Base-by-base conservation (phyloP, 1,284 basidiomycete genomes). In the Naganishia liquefaciens region DNA sequence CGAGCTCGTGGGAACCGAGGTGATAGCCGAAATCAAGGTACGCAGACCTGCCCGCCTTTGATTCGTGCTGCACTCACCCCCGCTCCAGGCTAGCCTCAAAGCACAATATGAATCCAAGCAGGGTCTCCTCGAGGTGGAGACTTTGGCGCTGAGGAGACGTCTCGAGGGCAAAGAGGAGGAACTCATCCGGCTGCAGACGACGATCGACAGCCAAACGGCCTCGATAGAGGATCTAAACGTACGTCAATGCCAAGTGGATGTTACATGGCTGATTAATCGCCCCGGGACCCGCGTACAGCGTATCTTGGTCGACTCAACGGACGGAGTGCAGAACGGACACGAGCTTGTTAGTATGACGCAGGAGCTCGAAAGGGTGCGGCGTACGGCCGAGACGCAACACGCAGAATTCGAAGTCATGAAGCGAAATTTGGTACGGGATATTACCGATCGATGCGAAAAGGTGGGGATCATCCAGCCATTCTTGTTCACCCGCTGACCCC, bases 391-490 rank as follows among this genome's bases (percentile, higher is more conserved):
- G 71, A 87, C 93, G 25, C 96, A 99, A 76, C 87, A 97, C 70
- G 90, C 93, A 70, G 96, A 99, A 77, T 99, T 99, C 77, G 96
- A 99, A 77, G 89, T 90, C 40, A 93, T 98, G 76, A 99, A 99
- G 86, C 96, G 97, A 83, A 95, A 90, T 67, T 85, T 99, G 70
- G 97, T 99, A 90, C 89, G 93, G 54, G 96, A 99, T 82, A 82
- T 99, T 70, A 96, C 98, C 82, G 97, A 99, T 79, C 93, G 96
- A 51, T 99, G 96, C 79, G 96, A 99, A 83, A 99, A 99, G 88
- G 93, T 91, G 64, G 68, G 81, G 63, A 40, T 55, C 40, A n/a
- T 46, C 49, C 58, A 23, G 17, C 64, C 67, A 33, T 68, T 51
- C 21, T 63, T 60, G 49, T 27, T 44, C 47, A 66, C 19, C 42